Evolutionary conservation across 2,329 filamentous ascomycete genomes (phyloP).

Genomic region (Clarireedia hainanense): DNA sequence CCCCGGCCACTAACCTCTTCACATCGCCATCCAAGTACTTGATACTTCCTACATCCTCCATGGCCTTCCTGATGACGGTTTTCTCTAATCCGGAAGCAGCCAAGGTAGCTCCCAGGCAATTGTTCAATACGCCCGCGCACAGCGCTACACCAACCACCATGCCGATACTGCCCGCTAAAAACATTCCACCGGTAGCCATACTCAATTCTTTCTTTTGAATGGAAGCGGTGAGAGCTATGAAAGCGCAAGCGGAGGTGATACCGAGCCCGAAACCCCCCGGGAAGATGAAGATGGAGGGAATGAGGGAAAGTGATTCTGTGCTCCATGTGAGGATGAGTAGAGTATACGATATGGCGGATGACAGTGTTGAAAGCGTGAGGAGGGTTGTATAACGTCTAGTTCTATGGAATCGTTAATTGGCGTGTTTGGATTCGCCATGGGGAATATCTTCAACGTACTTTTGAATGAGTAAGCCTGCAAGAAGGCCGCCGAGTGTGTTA

Average conservation of each 20-base stretch:
- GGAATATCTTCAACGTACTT: constrained; percentile 23
- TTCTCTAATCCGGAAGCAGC: constrained; percentile 9
- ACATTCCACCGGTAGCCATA: constrained; percentile 41
- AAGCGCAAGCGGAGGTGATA: constrained; percentile 37
- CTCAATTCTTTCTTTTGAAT: constrained; percentile 39
- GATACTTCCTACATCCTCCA: constrained; percentile 17
- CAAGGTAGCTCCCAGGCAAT: neutral
- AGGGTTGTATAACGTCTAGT: constrained; percentile 53
- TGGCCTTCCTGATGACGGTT: constrained; percentile 11
- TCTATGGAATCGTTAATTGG: neutral
- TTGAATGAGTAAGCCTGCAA: constrained; percentile 38
- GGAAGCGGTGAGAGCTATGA: constrained; percentile 41
- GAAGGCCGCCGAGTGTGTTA: constrained; percentile 55
- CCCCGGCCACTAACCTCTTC: constrained; percentile 14
- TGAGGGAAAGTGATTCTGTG: constrained; percentile 43
- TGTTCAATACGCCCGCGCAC: constrained; percentile 7
- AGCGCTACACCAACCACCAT: constrained; percentile 19
- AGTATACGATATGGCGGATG: constrained; percentile 42
- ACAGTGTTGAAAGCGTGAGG: constrained; percentile 41
- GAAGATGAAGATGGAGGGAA: constrained; percentile 51
- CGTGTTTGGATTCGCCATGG: neutral
- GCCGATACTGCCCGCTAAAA: constrained; percentile 29
- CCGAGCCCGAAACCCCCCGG: constrained; percentile 47
- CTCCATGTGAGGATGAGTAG: constrained; percentile 51
- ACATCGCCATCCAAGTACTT: constrained; percentile 10